phyloP scores from a whole-genome alignment of 495 filamentous ascomycete species.

The Hypoxylon trugodes region DNA sequence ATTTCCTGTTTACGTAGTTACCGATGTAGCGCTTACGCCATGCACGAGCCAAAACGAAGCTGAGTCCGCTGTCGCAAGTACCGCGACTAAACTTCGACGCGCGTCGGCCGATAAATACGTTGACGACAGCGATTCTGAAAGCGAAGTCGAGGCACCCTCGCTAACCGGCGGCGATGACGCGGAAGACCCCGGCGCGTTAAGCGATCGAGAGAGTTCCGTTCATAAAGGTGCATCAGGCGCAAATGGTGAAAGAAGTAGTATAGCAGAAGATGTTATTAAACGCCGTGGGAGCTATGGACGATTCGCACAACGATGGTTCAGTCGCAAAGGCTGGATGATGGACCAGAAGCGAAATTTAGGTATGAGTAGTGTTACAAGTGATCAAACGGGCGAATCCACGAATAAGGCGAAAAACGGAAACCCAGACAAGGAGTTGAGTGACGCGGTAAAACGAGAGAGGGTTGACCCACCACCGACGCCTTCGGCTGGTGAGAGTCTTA shows the following conservation, averaged over 20 bases:
- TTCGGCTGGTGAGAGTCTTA: conserved; percentile 56
- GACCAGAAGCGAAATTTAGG: conserved; percentile 66
- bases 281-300: conserved; percentile 81
- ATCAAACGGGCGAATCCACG: conserved; percentile 12
- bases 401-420: conserved; percentile 15
- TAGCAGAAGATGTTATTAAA: conserved; percentile 85
- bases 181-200: conserved; percentile 41
- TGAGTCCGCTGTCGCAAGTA: conserved; percentile 70
- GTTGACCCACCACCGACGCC: conserved; percentile 35
- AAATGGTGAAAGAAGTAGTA: conserved; percentile 55
- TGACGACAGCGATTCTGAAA: conserved; percentile 52
- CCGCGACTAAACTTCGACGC: conserved; percentile 59
- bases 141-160: conserved; percentile 46
- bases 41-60: conserved; percentile 80
- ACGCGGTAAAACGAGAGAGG: conserved; percentile 44
- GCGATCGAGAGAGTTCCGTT: conserved; percentile 39
- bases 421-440: conserved; percentile 41
- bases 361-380: conserved; percentile 52
- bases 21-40: conserved; percentile 87
- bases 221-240: conserved; percentile 25
- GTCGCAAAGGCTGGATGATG: conserved; percentile 75
- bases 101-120: conserved; percentile 36
- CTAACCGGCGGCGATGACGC: conserved; percentile 41
- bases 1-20: conserved; percentile 82
- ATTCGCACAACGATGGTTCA: conserved; percentile 92